Conservation (phyloP, 2,329 filamentous ascomycete genomes). For the Zalaria obscura region DNA sequence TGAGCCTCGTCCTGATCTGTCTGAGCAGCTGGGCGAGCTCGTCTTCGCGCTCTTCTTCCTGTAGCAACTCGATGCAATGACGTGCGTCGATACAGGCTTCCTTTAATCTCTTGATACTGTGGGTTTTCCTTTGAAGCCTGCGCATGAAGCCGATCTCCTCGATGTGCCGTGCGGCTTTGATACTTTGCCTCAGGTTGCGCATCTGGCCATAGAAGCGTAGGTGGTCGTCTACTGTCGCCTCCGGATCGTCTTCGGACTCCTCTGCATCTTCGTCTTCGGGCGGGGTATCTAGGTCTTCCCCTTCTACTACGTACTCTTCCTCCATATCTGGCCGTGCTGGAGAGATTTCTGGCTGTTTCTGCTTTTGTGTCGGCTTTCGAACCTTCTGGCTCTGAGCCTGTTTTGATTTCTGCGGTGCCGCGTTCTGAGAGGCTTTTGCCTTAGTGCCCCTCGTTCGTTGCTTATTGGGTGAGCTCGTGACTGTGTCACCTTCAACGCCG, state of each 20-base stretch:
- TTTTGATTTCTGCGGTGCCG: not conserved
- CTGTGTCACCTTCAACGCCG: not conserved
- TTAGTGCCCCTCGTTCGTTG: not conserved
- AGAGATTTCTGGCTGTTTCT: too few species aligned
- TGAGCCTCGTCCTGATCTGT: too few species aligned
- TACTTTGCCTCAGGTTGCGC: not conserved
- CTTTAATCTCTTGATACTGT: too few species aligned
- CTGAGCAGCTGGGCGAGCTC: too few species aligned
- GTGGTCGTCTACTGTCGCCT: not conserved
- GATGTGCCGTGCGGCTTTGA: not conserved
- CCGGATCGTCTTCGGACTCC: not conserved
- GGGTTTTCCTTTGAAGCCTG: too few species aligned
- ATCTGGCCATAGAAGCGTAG: not conserved
- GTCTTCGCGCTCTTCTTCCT: not conserved
- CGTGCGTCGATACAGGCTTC: not conserved
- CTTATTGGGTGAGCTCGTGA: not conserved
- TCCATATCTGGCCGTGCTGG: conserved; percentile 1
- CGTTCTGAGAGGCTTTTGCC: not conserved
- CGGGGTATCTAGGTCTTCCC: not conserved
- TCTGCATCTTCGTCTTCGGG: conserved; percentile 1
- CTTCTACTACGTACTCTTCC: conserved; percentile 1
- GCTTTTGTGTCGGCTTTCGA: too few species aligned
- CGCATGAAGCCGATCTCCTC: too few species aligned
- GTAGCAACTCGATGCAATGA: not conserved
- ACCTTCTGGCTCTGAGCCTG: not conserved